Conservation (phyloP, 345 rosid species). For the Gossypium stocksii region DNA sequence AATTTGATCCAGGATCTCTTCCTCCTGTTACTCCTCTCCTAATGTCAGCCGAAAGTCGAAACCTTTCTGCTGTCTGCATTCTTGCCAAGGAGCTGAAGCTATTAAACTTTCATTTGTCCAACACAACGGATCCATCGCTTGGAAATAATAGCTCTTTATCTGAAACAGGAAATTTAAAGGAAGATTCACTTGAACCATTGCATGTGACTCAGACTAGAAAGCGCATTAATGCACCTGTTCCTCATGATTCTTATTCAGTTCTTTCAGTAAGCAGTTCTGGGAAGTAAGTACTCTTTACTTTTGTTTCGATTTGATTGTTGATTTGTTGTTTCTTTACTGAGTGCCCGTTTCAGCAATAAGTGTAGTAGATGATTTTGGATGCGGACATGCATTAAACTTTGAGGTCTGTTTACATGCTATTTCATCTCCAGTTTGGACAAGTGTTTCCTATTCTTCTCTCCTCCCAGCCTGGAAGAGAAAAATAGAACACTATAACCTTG, state of each 20-base stretch:
- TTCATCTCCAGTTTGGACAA: neutral
- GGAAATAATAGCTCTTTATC: constrained; percentile 81
- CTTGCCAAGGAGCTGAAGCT: constrained; percentile 83
- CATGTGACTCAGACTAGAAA: constrained; percentile 79
- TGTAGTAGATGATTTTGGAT: constrained; percentile 14
- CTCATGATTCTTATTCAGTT: constrained; percentile 91
- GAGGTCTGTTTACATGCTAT: neutral
- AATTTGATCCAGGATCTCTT: constrained; percentile 88
- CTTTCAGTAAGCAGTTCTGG: constrained; percentile 96
- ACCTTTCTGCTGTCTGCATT: constrained; percentile 84
- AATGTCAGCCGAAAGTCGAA: constrained; percentile 71
- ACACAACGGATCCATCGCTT: constrained; percentile 70
- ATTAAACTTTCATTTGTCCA: constrained; percentile 81
- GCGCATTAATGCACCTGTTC: constrained; percentile 90
- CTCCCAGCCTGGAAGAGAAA: neutral
- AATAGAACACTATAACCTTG: neutral
- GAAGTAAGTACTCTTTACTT: constrained; percentile 55
- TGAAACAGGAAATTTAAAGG: constrained; percentile 75
- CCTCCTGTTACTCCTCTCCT: constrained; percentile 88
- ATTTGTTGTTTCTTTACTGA: constrained; percentile 1
- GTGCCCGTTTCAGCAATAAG: neutral
- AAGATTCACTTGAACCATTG: constrained; percentile 66
- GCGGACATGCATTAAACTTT: neutral
- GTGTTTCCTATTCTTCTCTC: neutral
- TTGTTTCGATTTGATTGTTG: neutral